Percentiles rank a stretch among this genome's conserved stretches.
Conservation (phyloP, 140 eudicot genomes). For the Cichorium intybus region DNA sequence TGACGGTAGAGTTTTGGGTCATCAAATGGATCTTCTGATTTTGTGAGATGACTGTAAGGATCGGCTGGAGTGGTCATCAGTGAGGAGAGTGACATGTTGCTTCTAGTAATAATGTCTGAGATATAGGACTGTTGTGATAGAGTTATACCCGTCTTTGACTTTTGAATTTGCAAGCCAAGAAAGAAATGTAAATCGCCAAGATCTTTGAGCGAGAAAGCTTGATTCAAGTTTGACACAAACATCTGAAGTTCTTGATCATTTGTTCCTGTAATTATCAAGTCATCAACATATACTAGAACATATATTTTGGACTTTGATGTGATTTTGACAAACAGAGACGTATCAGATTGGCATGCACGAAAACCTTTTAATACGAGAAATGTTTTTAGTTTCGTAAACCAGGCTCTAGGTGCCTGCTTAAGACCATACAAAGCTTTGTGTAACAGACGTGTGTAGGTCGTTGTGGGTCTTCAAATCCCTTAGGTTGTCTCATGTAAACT, state of each 20-base stretch:
- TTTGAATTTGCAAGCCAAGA: not conserved
- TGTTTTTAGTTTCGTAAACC: too few species aligned
- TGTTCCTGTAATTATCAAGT: not conserved
- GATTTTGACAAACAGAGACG: too few species aligned
- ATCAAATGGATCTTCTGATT: too few species aligned
- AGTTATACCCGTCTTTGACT: not conserved
- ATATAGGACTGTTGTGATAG: not conserved
- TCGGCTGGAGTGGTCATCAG: not conserved
- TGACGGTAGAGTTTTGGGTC: not conserved
- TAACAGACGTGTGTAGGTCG: too few species aligned
- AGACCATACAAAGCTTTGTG: too few species aligned
- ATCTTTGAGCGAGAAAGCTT: not conserved
- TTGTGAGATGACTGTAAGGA: too few species aligned
- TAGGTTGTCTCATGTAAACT: too few species aligned
- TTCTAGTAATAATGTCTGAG: not conserved
- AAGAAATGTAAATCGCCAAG: not conserved
- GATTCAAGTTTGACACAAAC: not conserved
- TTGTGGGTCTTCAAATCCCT: too few species aligned
- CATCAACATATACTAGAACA: not conserved
- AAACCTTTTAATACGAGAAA: too few species aligned
- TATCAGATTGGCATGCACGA: too few species aligned
- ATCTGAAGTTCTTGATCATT: not conserved
- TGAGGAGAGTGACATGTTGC: not conserved
- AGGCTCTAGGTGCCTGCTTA: too few species aligned
- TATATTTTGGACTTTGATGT: too few species aligned